A percentile compares a stretch with the other conserved stretches of the same genome.
phyloP scores from a whole-genome alignment of 257 asterid species.

The Striga asiatica region DNA sequence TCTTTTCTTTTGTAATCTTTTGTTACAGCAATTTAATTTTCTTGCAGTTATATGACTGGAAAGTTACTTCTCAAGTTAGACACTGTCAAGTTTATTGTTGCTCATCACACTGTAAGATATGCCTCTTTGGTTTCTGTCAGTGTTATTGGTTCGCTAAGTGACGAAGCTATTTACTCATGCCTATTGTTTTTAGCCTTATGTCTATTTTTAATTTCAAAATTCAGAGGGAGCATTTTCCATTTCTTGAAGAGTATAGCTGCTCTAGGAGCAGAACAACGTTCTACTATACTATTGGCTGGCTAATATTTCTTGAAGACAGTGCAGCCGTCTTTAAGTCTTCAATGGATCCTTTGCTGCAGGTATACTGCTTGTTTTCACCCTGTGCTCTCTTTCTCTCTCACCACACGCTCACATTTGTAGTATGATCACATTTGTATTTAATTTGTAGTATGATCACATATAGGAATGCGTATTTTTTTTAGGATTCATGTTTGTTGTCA shows the following conservation, averaged over 20 bases:
- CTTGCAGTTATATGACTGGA: conserved; percentile 85
- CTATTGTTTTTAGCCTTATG: not conserved
- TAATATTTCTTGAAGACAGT: conserved; percentile 88
- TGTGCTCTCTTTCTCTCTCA: not conserved
- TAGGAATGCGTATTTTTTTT: not conserved
- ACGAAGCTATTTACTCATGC: conserved; percentile 2
- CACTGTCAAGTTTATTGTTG: conserved; percentile 75
- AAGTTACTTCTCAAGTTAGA: conserved; percentile 93
- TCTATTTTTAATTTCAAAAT: conserved; percentile 14
- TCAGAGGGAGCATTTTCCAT: conserved; percentile 92
- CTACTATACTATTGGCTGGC: conserved; percentile 81
- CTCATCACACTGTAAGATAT: conserved; percentile 63
- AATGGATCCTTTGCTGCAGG: conserved; percentile 85
- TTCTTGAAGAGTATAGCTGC: conserved; percentile 75
- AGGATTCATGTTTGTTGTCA: conserved; percentile 1
- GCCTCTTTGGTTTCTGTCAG: not conserved
- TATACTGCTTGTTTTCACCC: conserved; percentile 22
- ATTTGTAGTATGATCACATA: not conserved
- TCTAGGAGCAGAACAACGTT: conserved; percentile 89
- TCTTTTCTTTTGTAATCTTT: conserved; percentile 1
- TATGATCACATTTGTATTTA: not conserved
- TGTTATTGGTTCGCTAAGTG: conserved; percentile 13
- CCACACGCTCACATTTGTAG: not conserved
- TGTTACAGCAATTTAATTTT: conserved; percentile 11
- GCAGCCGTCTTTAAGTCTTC: conserved; percentile 74